Percentiles rank a stretch among this genome's conserved stretches.
These are phyloP conservation scores for Cercospora zeae-maydis DNA, from an alignment of 2,329 filamentous ascomycete genomes.

Conservation along the genomic window DNA sequence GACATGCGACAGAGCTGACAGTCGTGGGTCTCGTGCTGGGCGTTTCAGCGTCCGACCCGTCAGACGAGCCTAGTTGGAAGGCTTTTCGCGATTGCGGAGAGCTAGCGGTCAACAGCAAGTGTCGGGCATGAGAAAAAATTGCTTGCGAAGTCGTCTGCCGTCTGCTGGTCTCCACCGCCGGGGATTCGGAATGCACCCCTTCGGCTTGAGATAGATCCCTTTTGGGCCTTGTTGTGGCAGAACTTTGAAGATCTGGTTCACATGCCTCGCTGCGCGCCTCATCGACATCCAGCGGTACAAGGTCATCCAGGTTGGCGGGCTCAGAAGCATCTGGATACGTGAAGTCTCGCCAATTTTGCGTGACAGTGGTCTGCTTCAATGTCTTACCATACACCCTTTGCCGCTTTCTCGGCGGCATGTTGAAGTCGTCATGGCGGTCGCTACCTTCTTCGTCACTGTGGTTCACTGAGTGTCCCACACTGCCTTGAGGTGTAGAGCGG, in stretches of 20 bases:
- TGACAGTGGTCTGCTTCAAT: slow-evolving; percentile 15
- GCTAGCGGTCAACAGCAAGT: slow-evolving; percentile 5
- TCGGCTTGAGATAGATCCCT: not conserved
- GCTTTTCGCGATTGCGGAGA: not conserved
- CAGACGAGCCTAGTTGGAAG: not conserved
- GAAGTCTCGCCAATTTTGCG: slow-evolving; percentile 16
- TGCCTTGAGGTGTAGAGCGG: slow-evolving; percentile 4
- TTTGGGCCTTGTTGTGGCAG: not conserved
- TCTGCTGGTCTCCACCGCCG: not conserved
- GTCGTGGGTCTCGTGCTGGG: slow-evolving; percentile 18
- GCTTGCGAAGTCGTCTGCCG: not conserved
- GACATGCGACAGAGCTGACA: slow-evolving; percentile 7
- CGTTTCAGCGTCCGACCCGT: slow-evolving; percentile 5
- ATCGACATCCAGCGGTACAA: not conserved
- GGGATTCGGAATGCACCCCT: not conserved
- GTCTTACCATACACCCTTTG: not conserved
- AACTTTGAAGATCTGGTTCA: not conserved
- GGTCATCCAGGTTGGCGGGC: not conserved
- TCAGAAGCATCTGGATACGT: not conserved
- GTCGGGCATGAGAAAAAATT: not conserved
- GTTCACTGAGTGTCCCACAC: not conserved
- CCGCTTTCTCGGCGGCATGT: slow-evolving; percentile 13
- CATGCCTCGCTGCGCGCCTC: not conserved
- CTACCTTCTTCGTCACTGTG: not conserved
- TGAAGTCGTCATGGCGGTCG: slow-evolving; percentile 12